Base-by-base conservation (phyloP, 495 filamentous ascomycete genomes). In the Clohesyomyces aquaticus region DNA sequence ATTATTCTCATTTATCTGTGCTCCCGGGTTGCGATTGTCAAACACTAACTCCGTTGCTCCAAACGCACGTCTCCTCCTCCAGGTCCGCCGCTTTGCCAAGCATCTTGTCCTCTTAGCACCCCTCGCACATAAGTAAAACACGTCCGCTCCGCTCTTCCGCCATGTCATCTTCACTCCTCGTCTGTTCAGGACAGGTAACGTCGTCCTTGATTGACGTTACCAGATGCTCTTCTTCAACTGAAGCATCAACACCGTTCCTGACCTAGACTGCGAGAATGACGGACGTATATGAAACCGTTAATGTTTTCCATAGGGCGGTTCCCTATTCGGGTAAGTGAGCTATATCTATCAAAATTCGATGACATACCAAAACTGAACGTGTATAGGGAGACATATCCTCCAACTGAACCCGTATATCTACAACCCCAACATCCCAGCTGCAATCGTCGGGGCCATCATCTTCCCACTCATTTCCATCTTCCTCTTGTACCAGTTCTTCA, bases 341-440 rank as follows among this genome's bases (percentile, higher is more conserved):
- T n/a, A n/a, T n/a, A n/a, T n/a, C n/a, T n/a, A n/a, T n/a, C n/a
- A n/a, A n/a, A n/a, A n/a, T n/a, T n/a, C n/a, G n/a, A n/a, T n/a
- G n/a, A n/a, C n/a, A n/a, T n/a, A n/a, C n/a, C n/a, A n/a, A n/a
- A n/a, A n/a, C n/a, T n/a, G n/a, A 12, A 45, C 23, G 11, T 4
- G 12, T 42, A 61, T 48, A n/a, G 4, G 28, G 46, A n/a, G n/a
- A 35, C 41, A 22, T 62, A 38, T 38, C 32, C 14, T 38, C 32
- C 6, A 38, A 18, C 27, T 66, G 10, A 66, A 66, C 43, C 63
- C 63, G 10, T 66, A 66, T 48, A 66, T 66, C 23, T 66, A 66
- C 57, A 57, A 66, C 32, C 63, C 63, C 4, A 61, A 32, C 57
- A 51, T 61, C 26, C 56, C 57, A 9, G 14, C 38, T 32, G 63